Evolutionary conservation across 192 early-diverging fungal genomes (phyloP), one percentile per base, ranked within the genome.

Genomic region (Umbelopsis sp.): DNA sequence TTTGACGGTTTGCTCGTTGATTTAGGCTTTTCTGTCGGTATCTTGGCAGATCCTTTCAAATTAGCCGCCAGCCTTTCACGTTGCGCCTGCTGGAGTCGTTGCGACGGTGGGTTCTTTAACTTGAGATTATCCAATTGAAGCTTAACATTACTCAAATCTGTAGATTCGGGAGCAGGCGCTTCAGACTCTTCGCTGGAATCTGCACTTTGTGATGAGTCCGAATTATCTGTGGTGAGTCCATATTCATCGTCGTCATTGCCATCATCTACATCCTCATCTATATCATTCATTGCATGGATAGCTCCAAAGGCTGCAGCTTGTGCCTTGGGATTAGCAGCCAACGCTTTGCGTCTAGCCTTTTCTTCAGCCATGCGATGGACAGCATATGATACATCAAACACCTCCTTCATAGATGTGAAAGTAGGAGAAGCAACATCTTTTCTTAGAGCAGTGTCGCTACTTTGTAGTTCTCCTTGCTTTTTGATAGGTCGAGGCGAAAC

Each of bases 321-420:
- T 27, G 27, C 55, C 16, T 61, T 61, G 16, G 55, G 55, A 35
- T 61, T 22, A 3, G 55, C 25, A 11, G 55, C 55, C 11, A 61
- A 18, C 2, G 55, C 71, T 30, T 68, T 70, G 68, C 50, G 58
- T 49, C 73, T 78, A 16, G 81, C 66, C 2, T 49, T 70, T 47
- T 92, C 88, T 73, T 91, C 87, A 27, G 83, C 90, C 77, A 89
- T 85, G 15, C 91, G 85, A 50, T 89, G 89, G 45, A 93, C 86
- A 41, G 89, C 88, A 68, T 86, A 90, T 12, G 89, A 87, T 51
- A 93, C 79, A 70, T 91, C 90, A 75, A 89, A 90, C 7, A 85
- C 86, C 49, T 92, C 82, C 75, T 92, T 93, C 75, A 93, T 84
- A 4, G 66, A 55, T 3, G 74, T 64, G 47, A 86, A 66, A 0